phyloP scores from a whole-genome alignment of 2,329 filamentous ascomycete species.

The Lachnellula occidentalis region DNA sequence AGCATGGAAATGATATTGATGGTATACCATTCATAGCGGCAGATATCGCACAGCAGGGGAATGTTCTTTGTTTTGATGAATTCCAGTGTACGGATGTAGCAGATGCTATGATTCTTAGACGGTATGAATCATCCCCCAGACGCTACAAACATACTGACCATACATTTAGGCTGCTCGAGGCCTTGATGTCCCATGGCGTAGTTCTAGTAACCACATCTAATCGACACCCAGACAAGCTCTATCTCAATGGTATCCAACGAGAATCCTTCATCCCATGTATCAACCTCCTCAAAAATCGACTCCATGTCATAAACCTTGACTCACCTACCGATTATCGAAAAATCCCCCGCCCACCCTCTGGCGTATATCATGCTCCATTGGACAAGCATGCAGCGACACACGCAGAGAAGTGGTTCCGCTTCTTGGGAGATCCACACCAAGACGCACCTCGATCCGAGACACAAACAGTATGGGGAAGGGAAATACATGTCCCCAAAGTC shows the following conservation, averaged over 20 bases:
- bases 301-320: slow-evolving; percentile 90
- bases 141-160: slow-evolving; percentile 2
- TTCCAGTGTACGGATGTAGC: slow-evolving; percentile 98
- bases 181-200: slow-evolving; percentile 93
- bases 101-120: slow-evolving; percentile 93
- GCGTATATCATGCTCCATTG: slow-evolving; percentile 88
- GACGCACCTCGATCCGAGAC: slow-evolving; percentile 69
- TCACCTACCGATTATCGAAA: slow-evolving; percentile 96
- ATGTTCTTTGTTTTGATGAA: slow-evolving; percentile 94
- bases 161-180: slow-evolving; percentile 64
- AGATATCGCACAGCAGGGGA: slow-evolving; percentile 80
- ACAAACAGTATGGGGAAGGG: slow-evolving; percentile 87
- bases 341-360: slow-evolving; percentile 85
- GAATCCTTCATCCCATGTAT: slow-evolving; percentile 95
- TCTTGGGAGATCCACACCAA: slow-evolving; percentile 78
- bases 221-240: slow-evolving; percentile 90
- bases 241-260: slow-evolving; percentile 96
- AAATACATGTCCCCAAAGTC: slow-evolving; percentile 80
- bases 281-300: slow-evolving; percentile 74
- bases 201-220: slow-evolving; percentile 96
- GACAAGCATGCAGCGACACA: slow-evolving; percentile 72
- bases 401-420: slow-evolving; percentile 91
- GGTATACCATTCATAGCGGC: slow-evolving; percentile 88
- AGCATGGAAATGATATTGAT: slow-evolving; percentile 84
- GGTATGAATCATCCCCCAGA: slow-evolving; percentile 39